Base-by-base conservation (phyloP, 768 basidiomycete species). In the Leccinum longicurvipes region DNA sequence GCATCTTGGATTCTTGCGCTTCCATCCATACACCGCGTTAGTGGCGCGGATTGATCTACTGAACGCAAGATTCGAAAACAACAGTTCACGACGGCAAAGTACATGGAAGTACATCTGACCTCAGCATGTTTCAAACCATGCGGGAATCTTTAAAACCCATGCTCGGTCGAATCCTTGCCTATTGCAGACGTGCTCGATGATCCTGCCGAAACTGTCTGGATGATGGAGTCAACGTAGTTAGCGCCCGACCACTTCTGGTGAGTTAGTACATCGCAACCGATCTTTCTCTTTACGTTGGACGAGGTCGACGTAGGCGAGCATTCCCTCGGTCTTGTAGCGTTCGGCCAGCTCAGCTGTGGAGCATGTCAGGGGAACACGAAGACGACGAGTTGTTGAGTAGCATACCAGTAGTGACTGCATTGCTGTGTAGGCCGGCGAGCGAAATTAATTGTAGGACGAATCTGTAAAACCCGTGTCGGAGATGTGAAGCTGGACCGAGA, bases 191-290 rank as follows among this genome's bases (percentile, higher is more conserved):
- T 94, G 64, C 88, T 90, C 28, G 92, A 92, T 10, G 91, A 93
- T 54, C 93, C 93, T 10, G 90, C 91, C 8, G 91, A 87, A 21
- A 96, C 82, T 15, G 84, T 89, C 41, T 83, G 83, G 51, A 96
- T 74, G 60, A 96, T 93, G 52, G 87, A 76, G 72, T 96, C 93
- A 55, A 93, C 84, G 71, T 95, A 96, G 66, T 88, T 89, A 21
- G 93, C 93, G 32, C 93, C 93, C 60, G 91, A 93, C 93, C 93
- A 97, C 79, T 93, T 95, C 75, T 96, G 93, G 71, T 96, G 93
- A 3, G 90, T 96, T 47, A 95, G 76, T 29, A 96, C 92, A 69
- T 96, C 93, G 57, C 88, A 89, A 31, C 89, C 89, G 50, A 93
- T 82, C 63, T 87, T 87, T 89, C 72, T 96, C 93, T 70, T 90